phyloP scores from a whole-genome alignment of 306 rosid genomes.

The Parietaria judaica region DNA sequence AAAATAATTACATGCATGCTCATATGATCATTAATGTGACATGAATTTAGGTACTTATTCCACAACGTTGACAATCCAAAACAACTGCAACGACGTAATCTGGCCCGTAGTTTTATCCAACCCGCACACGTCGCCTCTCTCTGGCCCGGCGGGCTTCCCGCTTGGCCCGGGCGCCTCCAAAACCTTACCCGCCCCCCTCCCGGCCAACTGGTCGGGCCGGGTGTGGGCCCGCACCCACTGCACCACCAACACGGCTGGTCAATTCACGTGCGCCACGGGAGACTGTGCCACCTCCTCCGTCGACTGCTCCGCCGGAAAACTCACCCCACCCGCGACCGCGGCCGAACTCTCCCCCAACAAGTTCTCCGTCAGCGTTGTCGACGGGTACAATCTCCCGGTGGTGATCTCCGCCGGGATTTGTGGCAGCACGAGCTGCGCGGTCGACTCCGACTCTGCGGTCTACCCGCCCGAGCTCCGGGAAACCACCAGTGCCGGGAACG shows the following conservation, averaged over 20 bases:
- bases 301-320: background rate
- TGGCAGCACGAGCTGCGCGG: background rate
- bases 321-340: background rate
- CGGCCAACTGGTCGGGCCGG: background rate
- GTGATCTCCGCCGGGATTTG: background rate
- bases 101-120: constrained; percentile 1
- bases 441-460: background rate
- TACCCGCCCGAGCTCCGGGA: background rate
- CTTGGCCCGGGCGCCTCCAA: background rate
- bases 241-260: background rate
- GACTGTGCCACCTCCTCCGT: background rate
- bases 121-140: background rate
- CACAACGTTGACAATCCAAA: background rate
- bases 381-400: constrained; percentile 10
- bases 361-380: constrained; percentile 1
- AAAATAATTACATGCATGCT: no score
- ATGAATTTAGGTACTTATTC: background rate
- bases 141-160: background rate
- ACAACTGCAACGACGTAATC: constrained; percentile 4
- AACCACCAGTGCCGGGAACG: background rate
- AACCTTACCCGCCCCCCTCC: background rate
- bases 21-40: background rate
- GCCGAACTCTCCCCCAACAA: background rate
- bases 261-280: constrained; percentile 5
- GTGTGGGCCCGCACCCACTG: constrained; percentile 10